Evolutionary conservation across 345 rosid species (phyloP), one percentile per base, ranked within the genome.

Genomic region (Citrus sp.): DNA sequence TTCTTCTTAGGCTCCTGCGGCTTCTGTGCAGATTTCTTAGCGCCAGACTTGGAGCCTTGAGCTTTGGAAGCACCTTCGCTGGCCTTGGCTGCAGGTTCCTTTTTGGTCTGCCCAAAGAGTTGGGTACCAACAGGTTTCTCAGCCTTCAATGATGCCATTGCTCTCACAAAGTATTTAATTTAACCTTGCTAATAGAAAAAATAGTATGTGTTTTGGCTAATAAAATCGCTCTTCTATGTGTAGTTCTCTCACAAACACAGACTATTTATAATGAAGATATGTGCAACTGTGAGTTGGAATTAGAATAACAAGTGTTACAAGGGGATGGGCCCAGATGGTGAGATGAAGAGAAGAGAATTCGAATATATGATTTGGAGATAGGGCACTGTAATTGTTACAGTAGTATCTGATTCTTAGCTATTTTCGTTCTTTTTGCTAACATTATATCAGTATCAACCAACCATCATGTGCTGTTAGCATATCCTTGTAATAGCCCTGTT

Each of bases 61-160:
- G 83, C 24, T 82, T 85, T 80, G 24, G 84, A 40, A 30, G 74
- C 14, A 30, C 69, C 84, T 6, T 74, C 84, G 54, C 34, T 66
- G 6, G 21, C 74, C 80, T 80, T 80, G 40, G 82, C 40, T 32
- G 42, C 82, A 5, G 85, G 74, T 59, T 88, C 87, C 77, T 86
- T 82, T 79, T 88, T 86, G 38, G 21, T 67, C 77, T 69, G 84
- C 42, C 89, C 88, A 40, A 76, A 81, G 13, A 75, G 72, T 8
- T 83, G 87, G 61, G 87, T 78, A 63, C 91, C 91, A 21, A 74
- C 82, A 38, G 87, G 76, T 84, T 82, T 88, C 77, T 86, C 85
- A 34, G 83, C 83, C 78, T 88, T 88, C 81, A 76, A 0, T 46
- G 86, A 82, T 34, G 88, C 82, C 88, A 82, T 85, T 77, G 32